A percentile compares a stretch with the other conserved stretches of the same genome.
Conservation (phyloP, 1,139 yeast species). For the Eremothecium gossypii region DNA sequence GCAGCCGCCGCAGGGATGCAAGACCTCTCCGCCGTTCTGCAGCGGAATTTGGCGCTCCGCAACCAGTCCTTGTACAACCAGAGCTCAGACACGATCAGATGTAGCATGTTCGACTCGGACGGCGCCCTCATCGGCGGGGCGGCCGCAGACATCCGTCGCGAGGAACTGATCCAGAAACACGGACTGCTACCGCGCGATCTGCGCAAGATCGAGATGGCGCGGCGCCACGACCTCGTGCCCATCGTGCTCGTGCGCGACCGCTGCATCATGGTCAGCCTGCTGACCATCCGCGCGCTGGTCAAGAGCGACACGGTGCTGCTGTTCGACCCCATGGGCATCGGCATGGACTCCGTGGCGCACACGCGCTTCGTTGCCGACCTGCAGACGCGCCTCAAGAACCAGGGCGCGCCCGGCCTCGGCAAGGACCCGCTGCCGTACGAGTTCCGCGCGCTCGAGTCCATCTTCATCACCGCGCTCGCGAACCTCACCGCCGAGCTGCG, state of each 20-base stretch:
- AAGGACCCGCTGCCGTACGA: constrained; percentile 46
- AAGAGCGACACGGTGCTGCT: constrained; percentile 56
- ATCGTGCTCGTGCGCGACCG: constrained; percentile 53
- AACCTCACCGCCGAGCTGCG: constrained; percentile 80
- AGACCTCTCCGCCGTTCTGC: constrained; percentile 25
- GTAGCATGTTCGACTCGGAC: constrained; percentile 50
- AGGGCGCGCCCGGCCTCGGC: constrained; percentile 21
- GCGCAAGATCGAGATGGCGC: constrained; percentile 55
- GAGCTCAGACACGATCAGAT: constrained; percentile 32
- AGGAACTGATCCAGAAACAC: constrained; percentile 34
- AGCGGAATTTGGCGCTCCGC: constrained; percentile 32
- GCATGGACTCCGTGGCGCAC: constrained; percentile 27
- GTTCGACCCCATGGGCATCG: constrained; percentile 40
- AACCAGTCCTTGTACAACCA: constrained; percentile 27
- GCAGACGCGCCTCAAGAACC: constrained; percentile 18
- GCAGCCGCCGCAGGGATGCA: constrained; percentile 1
- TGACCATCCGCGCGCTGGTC: constrained; percentile 63
- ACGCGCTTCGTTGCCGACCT: constrained; percentile 25
- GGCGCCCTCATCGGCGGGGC: constrained; percentile 48
- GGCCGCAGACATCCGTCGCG: constrained; percentile 50
- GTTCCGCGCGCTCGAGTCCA: constrained; percentile 81
- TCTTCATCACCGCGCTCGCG: constrained; percentile 74
- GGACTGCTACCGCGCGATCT: constrained; percentile 32
- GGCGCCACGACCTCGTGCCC: constrained; percentile 45
- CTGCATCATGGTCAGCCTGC: constrained; percentile 53